Percentiles rank a stretch among this genome's conserved stretches.
Evolutionary conservation across 495 filamentous ascomycete genomes (phyloP).

Genomic region (Penicillium atrosanguineum): DNA sequence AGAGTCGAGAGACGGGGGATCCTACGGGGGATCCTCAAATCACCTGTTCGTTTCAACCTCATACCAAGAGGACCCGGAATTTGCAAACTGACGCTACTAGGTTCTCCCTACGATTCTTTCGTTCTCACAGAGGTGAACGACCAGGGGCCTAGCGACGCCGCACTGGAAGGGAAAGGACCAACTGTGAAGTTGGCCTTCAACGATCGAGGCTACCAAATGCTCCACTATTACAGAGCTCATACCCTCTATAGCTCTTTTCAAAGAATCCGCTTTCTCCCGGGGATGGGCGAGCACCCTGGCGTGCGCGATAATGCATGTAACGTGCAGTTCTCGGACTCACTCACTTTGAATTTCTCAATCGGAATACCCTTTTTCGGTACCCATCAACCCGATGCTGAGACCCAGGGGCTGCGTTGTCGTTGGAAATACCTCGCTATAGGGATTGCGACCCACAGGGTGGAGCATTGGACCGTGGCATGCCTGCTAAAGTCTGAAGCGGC

Average conservation of each 20-base stretch:
- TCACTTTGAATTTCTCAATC: slow-evolving; percentile 39
- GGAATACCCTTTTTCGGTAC: slow-evolving; percentile 42
- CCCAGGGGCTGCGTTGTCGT: slow-evolving; percentile 22
- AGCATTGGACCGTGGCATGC: slow-evolving; percentile 42
- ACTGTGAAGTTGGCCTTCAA: slow-evolving; percentile 36
- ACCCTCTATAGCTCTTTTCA: slow-evolving; percentile 17
- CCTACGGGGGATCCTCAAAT: background rate
- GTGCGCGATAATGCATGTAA: slow-evolving; percentile 28
- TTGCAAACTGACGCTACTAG: slow-evolving; percentile 6
- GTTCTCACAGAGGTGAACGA: slow-evolving; percentile 2
- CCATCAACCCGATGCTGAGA: slow-evolving; percentile 19
- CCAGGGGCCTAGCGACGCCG: background rate
- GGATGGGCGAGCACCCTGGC: slow-evolving; percentile 9
- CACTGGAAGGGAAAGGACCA: slow-evolving; percentile 18
- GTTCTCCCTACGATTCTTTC: slow-evolving; percentile 1
- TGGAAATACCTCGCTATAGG: slow-evolving; percentile 44
- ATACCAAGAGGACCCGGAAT: background rate
- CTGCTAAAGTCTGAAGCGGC: slow-evolving; percentile 34
- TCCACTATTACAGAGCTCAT: slow-evolving; percentile 14
- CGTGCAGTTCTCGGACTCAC: slow-evolving; percentile 24
- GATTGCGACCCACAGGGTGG: slow-evolving; percentile 37
- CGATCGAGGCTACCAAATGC: slow-evolving; percentile 35
- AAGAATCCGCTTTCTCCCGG: slow-evolving; percentile 12
- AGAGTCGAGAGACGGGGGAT: background rate
- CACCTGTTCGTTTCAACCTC: slow-evolving; percentile 9